Base-by-base conservation (phyloP, 169 alveolate genomes). In the Cryptosporidium sp. region DNA sequence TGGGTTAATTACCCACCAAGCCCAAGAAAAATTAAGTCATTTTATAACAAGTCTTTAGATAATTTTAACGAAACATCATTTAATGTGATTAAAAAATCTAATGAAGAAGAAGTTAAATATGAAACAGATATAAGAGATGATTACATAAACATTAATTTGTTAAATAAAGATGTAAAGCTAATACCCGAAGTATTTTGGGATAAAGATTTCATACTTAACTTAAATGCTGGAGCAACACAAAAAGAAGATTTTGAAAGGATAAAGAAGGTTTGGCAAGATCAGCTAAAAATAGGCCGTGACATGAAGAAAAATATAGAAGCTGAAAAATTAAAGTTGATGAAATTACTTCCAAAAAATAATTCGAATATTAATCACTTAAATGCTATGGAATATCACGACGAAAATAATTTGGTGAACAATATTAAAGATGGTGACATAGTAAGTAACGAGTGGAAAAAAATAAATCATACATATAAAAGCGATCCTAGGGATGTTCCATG, bases 401-500 rank as follows among this genome's bases (percentile, higher is more conserved):
- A 80, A 62, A 59, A 43, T 41, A 80, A n/a, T 35, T 29, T 31
- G 51, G 51, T 59, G 0, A 62, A 35, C 62, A 80, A 37, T 61
- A 62, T 41, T 31, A 43, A 71, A 6, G 14, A 33, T 50, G 29
- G 50, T 12, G n/a, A 55, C 51, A 26, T 29, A 51, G 58, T 48
- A 23, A 52, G 55, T 16, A 3, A 5, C 18, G 58, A 59, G 2
- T 73, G 86, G 86, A 39, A 43, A 14, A 29, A 58, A 23, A 31
- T 73, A 18, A 70, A 73, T 37, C 86, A 73, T 50, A 73, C 86
- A 73, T 73, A 31, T 55, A 58, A 73, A 73, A 26, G 39, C 41
- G 86, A 73, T 58, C 86, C 86, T n/a, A 73, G 71, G 4, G 48
- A 70, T 80, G 75, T 80, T 35, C 89, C 89, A 21, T 80, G 89